Percentiles rank a stretch among this genome's conserved stretches.
Evolutionary conservation across 192 early-diverging fungal species (phyloP).

Genomic region (Glomus cerebriforme): DNA sequence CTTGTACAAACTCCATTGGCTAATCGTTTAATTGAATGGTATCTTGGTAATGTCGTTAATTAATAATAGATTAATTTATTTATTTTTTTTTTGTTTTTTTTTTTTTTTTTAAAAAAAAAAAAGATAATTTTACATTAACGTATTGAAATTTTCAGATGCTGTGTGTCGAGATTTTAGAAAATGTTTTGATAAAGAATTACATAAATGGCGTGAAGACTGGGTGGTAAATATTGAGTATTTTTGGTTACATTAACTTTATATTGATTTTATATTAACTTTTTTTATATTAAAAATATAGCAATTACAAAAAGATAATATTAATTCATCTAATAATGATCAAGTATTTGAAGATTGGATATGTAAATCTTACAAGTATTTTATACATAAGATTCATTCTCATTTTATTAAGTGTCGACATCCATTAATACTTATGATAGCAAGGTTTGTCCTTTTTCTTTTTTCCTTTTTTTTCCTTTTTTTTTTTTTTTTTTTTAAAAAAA

Average conservation of each 20-base stretch:
- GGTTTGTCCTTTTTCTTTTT: background rate
- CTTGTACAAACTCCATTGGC: constrained; percentile 8
- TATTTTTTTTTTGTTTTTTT: background rate
- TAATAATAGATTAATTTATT: background rate
- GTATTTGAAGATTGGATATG: constrained; percentile 8
- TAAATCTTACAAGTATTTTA: constrained; percentile 12
- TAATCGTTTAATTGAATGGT: constrained; percentile 24
- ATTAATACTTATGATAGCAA: constrained; percentile 3
- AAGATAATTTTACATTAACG: no score
- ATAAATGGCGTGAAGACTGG: constrained; percentile 24
- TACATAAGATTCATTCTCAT: constrained; percentile 22
- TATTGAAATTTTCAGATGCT: no score
- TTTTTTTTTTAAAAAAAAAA: background rate
- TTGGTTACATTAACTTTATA: background rate
- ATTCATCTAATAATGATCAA: background rate
- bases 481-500: background rate
- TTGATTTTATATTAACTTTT: background rate
- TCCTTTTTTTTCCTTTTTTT: background rate
- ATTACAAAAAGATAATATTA: background rate
- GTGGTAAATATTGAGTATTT: background rate
- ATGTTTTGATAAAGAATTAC: constrained; percentile 13
- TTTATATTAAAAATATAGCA: background rate
- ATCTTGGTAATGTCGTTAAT: constrained; percentile 14
- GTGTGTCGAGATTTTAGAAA: constrained; percentile 7
- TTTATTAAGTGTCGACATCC: constrained; percentile 13